A percentile compares a stretch with the other conserved stretches of the same genome.
Conservation (phyloP, 2,329 filamentous ascomycete species). For the Arthroderma sp. region DNA sequence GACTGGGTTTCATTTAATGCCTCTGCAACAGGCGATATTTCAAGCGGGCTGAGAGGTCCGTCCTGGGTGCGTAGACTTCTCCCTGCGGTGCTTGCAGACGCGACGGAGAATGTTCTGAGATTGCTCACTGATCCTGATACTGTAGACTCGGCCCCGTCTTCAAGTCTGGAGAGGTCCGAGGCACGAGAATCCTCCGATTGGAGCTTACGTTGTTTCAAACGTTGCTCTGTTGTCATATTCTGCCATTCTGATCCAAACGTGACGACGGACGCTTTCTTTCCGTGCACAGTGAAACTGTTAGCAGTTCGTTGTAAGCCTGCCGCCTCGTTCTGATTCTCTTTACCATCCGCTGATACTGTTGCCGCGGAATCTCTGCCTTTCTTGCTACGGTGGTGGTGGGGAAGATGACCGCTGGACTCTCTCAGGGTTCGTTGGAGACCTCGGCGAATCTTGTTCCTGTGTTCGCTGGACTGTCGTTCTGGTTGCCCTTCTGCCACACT, state of each 20-base stretch:
- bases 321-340: conserved; percentile 27
- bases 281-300: conserved; percentile 89
- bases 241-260: conserved; percentile 92
- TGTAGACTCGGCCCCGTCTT: conserved; percentile 7
- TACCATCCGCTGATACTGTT: conserved; percentile 23
- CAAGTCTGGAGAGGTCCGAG: conserved; percentile 21
- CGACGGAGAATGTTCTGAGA: no score
- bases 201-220: conserved; percentile 48
- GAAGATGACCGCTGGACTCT: conserved; percentile 53
- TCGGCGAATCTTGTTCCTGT: conserved; percentile 59
- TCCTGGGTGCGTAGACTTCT: no score
- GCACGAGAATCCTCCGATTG: conserved; percentile 25
- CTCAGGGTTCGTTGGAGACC: conserved; percentile 83
- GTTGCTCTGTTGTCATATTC: conserved; percentile 60
- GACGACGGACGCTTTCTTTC: conserved; percentile 94
- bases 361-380: conserved; percentile 61
- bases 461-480: conserved; percentile 33
- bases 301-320: conserved; percentile 63
- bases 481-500: conserved; percentile 18
- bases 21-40: no score
- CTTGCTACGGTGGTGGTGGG: conserved; percentile 56
- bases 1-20: no score
- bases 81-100: no score
- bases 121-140: neutral
- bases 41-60: no score